Percentiles rank a stretch among this genome's conserved stretches.
These are phyloP conservation scores for Saccharomycopsis crataegensis DNA, from an alignment of 1,139 yeast genomes.

Conservation along the genomic window DNA sequence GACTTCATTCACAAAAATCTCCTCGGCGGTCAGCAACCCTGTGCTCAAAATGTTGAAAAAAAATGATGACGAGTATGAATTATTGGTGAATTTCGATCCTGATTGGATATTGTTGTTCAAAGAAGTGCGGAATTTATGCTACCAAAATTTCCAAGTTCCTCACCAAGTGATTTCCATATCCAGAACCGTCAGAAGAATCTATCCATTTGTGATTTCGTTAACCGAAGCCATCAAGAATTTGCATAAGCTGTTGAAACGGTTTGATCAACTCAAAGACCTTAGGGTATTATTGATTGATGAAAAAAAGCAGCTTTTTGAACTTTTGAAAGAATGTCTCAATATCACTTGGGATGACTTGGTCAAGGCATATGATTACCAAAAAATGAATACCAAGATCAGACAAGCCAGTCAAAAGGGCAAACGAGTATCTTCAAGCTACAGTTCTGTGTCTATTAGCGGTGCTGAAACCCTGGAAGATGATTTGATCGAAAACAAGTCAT, in stretches of 20 bases:
- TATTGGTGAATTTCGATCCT: slow-evolving; percentile 44
- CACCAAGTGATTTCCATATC: slow-evolving; percentile 36
- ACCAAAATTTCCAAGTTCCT: slow-evolving; percentile 57
- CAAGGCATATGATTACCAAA: slow-evolving; percentile 39
- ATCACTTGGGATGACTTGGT: slow-evolving; percentile 52
- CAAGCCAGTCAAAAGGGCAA: not conserved
- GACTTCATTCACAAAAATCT: slow-evolving; percentile 19
- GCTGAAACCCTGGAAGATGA: slow-evolving; percentile 23
- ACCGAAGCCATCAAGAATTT: slow-evolving; percentile 41
- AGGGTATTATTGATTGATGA: slow-evolving; percentile 38
- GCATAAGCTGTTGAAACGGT: slow-evolving; percentile 22
- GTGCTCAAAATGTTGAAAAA: slow-evolving; percentile 33
- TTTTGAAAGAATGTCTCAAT: slow-evolving; percentile 29
- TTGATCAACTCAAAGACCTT: slow-evolving; percentile 33
- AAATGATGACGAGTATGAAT: slow-evolving; percentile 7
- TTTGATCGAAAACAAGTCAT: slow-evolving; percentile 35
- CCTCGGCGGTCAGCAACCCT: slow-evolving; percentile 29
- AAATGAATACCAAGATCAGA: slow-evolving; percentile 5
- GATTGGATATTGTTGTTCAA: slow-evolving; percentile 38
- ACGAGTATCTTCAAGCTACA: slow-evolving; percentile 15
- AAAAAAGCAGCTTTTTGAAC: slow-evolving; percentile 29
- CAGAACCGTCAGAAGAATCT: slow-evolving; percentile 40
- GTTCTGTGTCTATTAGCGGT: not conserved
- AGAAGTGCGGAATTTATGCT: slow-evolving; percentile 46
- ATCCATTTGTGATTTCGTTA: slow-evolving; percentile 53